Evolutionary conservation across 2,329 filamentous ascomycete species (phyloP).

Genomic region (Pseudopithomyces chartarum): DNA sequence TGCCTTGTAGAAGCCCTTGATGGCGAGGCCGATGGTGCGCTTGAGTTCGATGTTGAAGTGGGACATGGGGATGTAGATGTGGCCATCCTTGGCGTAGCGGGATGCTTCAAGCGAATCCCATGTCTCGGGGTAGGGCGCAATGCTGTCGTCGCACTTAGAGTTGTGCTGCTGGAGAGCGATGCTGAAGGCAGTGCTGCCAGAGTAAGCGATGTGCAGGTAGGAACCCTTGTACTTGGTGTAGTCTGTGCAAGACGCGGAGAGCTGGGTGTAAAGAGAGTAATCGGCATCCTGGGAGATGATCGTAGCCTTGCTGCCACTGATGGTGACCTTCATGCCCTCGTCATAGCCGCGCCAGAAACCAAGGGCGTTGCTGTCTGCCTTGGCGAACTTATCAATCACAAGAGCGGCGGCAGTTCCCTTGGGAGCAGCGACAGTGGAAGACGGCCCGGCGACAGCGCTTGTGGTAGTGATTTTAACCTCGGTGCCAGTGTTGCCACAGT

Average conservation of each 20-base stretch:
- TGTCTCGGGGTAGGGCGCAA: slow-evolving; percentile 67
- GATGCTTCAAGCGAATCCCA: slow-evolving; percentile 70
- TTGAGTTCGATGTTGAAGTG: slow-evolving; percentile 68
- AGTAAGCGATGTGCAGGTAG: slow-evolving; percentile 69
- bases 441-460: slow-evolving; percentile 48
- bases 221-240: slow-evolving; percentile 59
- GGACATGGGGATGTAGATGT: slow-evolving; percentile 70
- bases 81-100: slow-evolving; percentile 59
- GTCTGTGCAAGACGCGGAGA: slow-evolving; percentile 62
- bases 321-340: slow-evolving; percentile 61
- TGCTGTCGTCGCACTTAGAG: slow-evolving; percentile 58
- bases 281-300: slow-evolving; percentile 65
- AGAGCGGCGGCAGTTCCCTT: slow-evolving; percentile 54
- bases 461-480: slow-evolving; percentile 57
- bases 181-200: slow-evolving; percentile 66
- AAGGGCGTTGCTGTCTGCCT: slow-evolving; percentile 60
- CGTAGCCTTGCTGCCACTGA: slow-evolving; percentile 58
- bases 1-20: slow-evolving; percentile 67
- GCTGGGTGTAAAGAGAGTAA: slow-evolving; percentile 65
- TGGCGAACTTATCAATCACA: slow-evolving; percentile 66
- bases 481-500: slow-evolving; percentile 58
- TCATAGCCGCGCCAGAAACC: slow-evolving; percentile 70
- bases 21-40: slow-evolving; percentile 62
- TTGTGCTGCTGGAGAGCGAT: slow-evolving; percentile 72
- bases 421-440: slow-evolving; percentile 57